phyloP scores from a whole-genome alignment of 2,329 filamentous ascomycete genomes.

The Chaetomium sp. region DNA sequence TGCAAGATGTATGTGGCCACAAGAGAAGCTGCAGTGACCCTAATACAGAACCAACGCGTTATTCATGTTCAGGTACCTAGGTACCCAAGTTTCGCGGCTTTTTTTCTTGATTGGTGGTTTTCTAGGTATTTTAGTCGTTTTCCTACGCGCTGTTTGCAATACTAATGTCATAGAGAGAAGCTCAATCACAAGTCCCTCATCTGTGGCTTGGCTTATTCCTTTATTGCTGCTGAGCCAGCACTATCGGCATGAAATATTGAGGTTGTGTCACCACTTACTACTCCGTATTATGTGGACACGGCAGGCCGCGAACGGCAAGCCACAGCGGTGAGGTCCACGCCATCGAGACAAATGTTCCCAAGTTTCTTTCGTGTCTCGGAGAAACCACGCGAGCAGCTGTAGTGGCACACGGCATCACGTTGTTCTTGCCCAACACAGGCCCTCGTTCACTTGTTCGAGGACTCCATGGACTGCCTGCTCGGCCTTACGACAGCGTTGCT shows the following conservation, averaged over 20 bases:
- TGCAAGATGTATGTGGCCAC: too few relatives aligned
- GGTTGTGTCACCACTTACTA: conserved; percentile 3
- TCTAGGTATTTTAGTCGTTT: too few relatives aligned
- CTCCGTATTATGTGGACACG: not conserved
- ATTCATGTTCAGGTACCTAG: too few relatives aligned
- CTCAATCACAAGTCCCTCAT: not conserved
- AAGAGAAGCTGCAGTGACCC: too few relatives aligned
- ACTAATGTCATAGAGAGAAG: too few relatives aligned
- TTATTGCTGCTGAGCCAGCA: not conserved
- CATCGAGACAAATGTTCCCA: not conserved
- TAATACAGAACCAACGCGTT: too few relatives aligned
- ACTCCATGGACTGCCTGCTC: not conserved
- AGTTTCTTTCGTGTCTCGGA: not conserved
- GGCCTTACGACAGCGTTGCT: not conserved
- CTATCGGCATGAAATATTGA: not conserved
- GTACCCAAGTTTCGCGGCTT: too few relatives aligned
- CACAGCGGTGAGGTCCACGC: not conserved
- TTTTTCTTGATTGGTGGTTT: too few relatives aligned
- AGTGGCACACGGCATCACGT: conserved; percentile 2
- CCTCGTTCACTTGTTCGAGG: not conserved
- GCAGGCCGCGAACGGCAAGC: conserved; percentile 1
- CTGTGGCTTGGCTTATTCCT: not conserved
- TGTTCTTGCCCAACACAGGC: not conserved
- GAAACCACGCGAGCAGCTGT: conserved; percentile 1
- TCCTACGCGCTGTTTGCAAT: too few relatives aligned